Base-by-base conservation (phyloP, 2,329 filamentous ascomycete genomes). In the Scleromitrula shiraiana region DNA sequence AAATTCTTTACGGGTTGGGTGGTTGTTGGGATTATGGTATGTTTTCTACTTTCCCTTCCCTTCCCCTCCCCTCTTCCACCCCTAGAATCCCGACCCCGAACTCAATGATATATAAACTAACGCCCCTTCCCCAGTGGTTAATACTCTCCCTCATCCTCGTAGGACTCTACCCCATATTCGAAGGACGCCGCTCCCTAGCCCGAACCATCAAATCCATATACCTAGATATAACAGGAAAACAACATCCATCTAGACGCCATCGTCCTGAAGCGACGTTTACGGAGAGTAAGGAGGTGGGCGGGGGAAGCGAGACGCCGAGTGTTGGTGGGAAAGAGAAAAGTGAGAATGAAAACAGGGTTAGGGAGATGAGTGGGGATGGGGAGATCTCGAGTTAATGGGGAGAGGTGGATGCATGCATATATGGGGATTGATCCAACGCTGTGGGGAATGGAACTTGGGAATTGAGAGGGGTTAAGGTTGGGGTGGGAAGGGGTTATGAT, bases 1-100 rank as follows among this genome's bases (percentile, higher is more conserved):
- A 74, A 73, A 20, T 93, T 93, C 71, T 93, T 91, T 67, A 87
- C 84, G 0, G 85, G 85, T 38, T 91, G 85, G 85, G 78, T 89
- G 9, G 74, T 79, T 1, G 78, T 88, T 7, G 84, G 83, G 8
- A 85, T 93, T 46, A 71, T 90, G 35, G 33, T 37, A 37, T 19
- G 33, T 37, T 19, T 37, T 15, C 7, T 37, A 19, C 10, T n/a
- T 14, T n/a, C 17, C 12, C 14, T 4, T 35, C 32, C 17, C 32
- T 35, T 7, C 2, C 19, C 7, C 2, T 32, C 6, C 29, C n/a
- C 14, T 32, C 6, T 32, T n/a, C 14, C 14, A 33, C 30, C 14
- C 30, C n/a, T 33, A 12, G 7, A 6, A 33, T 15, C n/a, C 5
- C n/a, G n/a, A n/a, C n/a, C n/a, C n/a, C n/a, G n/a, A n/a, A n/a